Conservation (phyloP, 148 eudicot species). For the Amaranthus hypochondriacus region DNA sequence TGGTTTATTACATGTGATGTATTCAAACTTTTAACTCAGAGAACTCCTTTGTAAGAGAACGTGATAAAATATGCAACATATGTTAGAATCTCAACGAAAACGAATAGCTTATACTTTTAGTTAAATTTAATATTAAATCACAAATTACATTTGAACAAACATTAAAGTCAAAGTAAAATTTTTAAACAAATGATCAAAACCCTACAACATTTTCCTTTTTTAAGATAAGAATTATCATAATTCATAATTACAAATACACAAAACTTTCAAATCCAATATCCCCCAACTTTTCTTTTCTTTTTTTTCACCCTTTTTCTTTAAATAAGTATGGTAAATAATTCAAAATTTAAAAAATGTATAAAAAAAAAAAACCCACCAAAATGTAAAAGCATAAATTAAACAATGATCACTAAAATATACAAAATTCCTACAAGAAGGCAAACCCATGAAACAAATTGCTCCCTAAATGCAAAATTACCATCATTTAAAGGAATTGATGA, state of each 20-base stretch:
- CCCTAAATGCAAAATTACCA: not conserved
- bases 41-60: no score
- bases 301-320: not conserved
- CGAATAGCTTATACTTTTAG: no score
- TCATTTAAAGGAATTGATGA: not conserved
- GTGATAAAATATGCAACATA: no score
- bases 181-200: slow-evolving; percentile 7
- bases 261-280: not conserved
- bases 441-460: not conserved
- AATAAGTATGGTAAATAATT: not conserved
- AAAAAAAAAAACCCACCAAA: not conserved
- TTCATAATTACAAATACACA: not conserved
- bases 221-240: not conserved
- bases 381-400: not conserved
- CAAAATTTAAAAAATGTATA: not conserved
- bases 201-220: not conserved
- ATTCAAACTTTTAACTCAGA: no score
- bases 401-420: slow-evolving; percentile 10
- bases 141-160: no score
- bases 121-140: no score
- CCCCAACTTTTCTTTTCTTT: not conserved
- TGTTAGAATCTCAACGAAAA: no score
- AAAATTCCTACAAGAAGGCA: slow-evolving; percentile 18
- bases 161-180: not conserved
- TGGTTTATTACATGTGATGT: no score